These are phyloP conservation scores for Nicotiana tomentosiformis DNA, from an alignment of 257 asterid species.

Conservation along the genomic window DNA sequence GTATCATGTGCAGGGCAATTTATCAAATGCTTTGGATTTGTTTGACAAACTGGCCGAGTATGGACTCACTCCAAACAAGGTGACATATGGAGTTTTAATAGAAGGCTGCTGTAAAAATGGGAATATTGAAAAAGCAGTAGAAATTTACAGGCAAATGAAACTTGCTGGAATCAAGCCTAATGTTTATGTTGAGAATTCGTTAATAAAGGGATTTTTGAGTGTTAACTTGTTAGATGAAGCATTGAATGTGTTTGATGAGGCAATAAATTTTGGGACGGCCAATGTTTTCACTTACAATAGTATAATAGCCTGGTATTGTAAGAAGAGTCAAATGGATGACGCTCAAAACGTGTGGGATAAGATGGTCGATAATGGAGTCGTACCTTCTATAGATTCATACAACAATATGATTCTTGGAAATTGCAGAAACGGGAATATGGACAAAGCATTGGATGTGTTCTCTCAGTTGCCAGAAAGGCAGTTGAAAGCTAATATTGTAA, in stretches of 20 bases:
- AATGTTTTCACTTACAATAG: constrained; percentile 56
- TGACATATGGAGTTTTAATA: constrained; percentile 70
- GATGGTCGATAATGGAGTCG: constrained; percentile 51
- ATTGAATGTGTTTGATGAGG: constrained; percentile 40
- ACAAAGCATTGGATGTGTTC: constrained; percentile 41
- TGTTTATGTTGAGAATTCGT: constrained; percentile 44
- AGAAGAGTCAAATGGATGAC: constrained; percentile 41
- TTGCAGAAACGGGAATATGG: constrained; percentile 63
- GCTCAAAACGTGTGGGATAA: constrained; percentile 52
- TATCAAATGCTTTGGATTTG: constrained; percentile 48
- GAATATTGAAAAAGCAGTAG: constrained; percentile 53
- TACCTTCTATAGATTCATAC: constrained; percentile 49
- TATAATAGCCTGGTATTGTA: constrained; percentile 52
- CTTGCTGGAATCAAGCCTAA: constrained; percentile 51
- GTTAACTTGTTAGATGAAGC: constrained; percentile 43
- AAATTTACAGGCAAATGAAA: constrained; percentile 52
- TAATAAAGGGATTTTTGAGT: constrained; percentile 57
- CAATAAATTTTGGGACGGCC: constrained; percentile 51
- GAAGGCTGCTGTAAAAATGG: constrained; percentile 65
- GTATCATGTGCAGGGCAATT: constrained; percentile 52
- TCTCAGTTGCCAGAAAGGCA: constrained; percentile 39
- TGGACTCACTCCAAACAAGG: constrained; percentile 65
- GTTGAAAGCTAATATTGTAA: constrained; percentile 47
- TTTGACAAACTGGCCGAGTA: constrained; percentile 37
- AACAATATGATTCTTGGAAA: constrained; percentile 59